Evolutionary conservation across 345 rosid species (phyloP).

Genomic region (Brassica cretica): DNA sequence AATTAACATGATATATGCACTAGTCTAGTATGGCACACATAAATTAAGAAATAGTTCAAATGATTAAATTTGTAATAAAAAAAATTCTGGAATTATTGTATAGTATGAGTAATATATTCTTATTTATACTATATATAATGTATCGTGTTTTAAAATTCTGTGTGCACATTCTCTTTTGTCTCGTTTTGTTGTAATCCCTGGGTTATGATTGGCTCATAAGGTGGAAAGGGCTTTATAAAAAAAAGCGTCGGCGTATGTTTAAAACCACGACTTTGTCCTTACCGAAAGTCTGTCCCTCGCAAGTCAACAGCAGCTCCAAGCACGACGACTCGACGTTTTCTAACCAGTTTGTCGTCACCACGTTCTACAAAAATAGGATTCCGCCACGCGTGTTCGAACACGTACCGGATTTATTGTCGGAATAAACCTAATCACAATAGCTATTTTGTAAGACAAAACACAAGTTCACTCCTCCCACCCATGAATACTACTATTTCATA

Average conservation of each 20-base stretch:
- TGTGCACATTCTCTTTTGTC: conserved; percentile 2
- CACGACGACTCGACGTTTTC: conserved; percentile 33
- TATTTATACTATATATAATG: background rate
- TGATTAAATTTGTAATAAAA: background rate
- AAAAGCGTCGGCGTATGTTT: conserved; percentile 24
- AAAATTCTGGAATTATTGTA: background rate
- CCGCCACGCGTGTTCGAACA: conserved; percentile 3
- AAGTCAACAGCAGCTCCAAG: conserved; percentile 35
- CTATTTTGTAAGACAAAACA: conserved; percentile 16
- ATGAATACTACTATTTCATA: background rate
- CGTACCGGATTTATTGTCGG: background rate
- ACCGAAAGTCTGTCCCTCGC: background rate
- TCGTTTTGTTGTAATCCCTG: background rate
- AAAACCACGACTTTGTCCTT: conserved; percentile 7
- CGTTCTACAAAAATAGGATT: conserved; percentile 10
- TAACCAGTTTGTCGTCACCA: conserved; percentile 30
- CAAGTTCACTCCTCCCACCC: conserved; percentile 10
- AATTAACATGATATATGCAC: background rate
- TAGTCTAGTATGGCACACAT: background rate
- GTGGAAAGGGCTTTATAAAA: background rate
- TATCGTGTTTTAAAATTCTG: background rate
- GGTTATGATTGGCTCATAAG: conserved; percentile 17
- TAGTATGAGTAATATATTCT: background rate
- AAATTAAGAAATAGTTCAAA: background rate
- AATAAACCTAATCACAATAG: conserved; percentile 19